Conservation (phyloP, 2,329 filamentous ascomycete genomes). For the Alternaria gansuensis region DNA sequence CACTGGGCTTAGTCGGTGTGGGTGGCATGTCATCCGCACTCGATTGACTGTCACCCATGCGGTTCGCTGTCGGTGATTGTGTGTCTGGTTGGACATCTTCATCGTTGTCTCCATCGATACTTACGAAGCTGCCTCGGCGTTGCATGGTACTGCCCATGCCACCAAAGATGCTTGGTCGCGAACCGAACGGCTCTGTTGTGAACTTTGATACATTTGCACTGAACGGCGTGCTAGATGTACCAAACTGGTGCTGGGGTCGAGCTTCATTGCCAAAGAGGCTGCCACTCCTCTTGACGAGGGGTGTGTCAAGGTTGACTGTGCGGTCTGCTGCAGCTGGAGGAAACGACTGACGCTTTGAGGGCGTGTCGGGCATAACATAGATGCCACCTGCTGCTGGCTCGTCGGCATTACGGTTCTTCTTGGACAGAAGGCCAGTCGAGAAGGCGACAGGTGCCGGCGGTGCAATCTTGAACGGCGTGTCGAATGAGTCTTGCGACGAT, state of each 20-base stretch:
- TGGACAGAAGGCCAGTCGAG: conserved; percentile 88
- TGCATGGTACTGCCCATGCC: conserved; percentile 61
- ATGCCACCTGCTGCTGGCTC: conserved; percentile 62
- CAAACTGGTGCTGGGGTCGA: conserved; percentile 76
- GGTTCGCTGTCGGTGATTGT: conserved; percentile 64
- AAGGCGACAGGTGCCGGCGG: conserved; percentile 79
- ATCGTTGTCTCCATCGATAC: conserved; percentile 83
- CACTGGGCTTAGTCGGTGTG: conserved; percentile 82
- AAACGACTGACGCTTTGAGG: conserved; percentile 88
- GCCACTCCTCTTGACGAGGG: conserved; percentile 47
- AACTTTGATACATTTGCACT: conserved; percentile 69
- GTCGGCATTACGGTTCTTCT: conserved; percentile 83
- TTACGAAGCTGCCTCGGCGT: conserved; percentile 76
- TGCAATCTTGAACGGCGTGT: conserved; percentile 80
- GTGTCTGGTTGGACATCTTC: conserved; percentile 62
- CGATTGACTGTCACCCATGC: conserved; percentile 63
- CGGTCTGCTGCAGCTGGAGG: conserved; percentile 64
- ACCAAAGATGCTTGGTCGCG: conserved; percentile 70
- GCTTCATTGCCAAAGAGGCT: conserved; percentile 70
- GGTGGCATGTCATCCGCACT: conserved; percentile 82
- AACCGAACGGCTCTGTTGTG: conserved; percentile 73
- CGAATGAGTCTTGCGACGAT: conserved; percentile 65
- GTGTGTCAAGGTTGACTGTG: conserved; percentile 53
- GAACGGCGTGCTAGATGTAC: conserved; percentile 82
- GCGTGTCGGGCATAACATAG: conserved; percentile 88